Conservation (phyloP, 768 basidiomycete genomes). For the Tulasnella sp. region DNA sequence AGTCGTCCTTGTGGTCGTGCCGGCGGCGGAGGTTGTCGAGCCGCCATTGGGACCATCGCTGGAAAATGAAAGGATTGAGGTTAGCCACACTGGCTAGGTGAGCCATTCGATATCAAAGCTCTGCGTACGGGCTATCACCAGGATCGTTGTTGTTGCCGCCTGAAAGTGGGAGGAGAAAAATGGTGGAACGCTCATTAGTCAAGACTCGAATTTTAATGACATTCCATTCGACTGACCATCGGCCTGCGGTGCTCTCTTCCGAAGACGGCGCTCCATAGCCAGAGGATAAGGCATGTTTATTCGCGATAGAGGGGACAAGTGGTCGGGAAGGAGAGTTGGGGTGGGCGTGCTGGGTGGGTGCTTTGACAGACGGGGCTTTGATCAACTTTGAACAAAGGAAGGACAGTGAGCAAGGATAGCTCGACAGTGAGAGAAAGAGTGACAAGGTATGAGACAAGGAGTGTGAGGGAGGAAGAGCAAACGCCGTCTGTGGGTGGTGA, state of each 20-base stretch:
- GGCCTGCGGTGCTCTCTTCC: not conserved
- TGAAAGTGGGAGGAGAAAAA: not conserved
- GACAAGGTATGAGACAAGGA: not conserved
- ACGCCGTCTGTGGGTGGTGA: not conserved
- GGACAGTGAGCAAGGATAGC: not conserved
- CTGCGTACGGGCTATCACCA: not conserved
- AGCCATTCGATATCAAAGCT: not conserved
- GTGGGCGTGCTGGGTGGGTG: not conserved
- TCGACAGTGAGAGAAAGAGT: not conserved
- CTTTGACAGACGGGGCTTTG: not conserved
- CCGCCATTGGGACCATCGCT: not conserved
- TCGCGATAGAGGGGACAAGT: not conserved
- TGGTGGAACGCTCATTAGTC: not conserved
- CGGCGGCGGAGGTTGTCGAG: not conserved
- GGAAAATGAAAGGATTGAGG: not conserved
- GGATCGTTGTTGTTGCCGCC: not conserved
- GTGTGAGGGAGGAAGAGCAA: constrained; percentile 1
- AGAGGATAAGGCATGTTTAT: not conserved
- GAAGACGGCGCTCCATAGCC: not conserved
- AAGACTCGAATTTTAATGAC: not conserved
- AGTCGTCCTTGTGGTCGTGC: not conserved
- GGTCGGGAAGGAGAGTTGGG: not conserved
- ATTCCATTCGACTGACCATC: not conserved
- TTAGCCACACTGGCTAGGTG: not conserved
- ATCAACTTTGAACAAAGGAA: constrained; percentile 9